Evolutionary conservation across 371 early-diverging fungal species (phyloP), one percentile per base, ranked within the genome.

Genomic region (Mortierella sp.): DNA sequence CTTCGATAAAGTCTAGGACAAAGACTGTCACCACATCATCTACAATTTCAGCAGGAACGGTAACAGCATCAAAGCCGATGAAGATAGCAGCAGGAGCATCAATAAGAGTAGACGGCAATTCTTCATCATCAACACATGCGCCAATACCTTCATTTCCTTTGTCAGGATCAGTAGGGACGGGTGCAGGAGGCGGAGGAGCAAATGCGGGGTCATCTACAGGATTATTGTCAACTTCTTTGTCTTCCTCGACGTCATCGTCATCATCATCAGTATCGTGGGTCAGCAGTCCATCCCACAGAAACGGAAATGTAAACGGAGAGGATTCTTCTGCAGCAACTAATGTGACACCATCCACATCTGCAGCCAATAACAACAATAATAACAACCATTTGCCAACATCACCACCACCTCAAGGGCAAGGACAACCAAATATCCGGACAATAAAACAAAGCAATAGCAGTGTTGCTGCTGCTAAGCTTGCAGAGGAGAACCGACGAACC

Each of bases 31-130:
- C 63, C 6, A 9, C 60, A 15, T 31, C 66, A 8, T 60, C 73
- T 12, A 49, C 66, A 35, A 7, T 61, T 29, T 59, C 71, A 28
- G 19, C 57, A 34, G 35, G 35, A 32, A 49, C 49, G 45, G 56
- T 42, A 55, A 40, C 71, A 19, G 51, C 51, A 35, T 32, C 56
- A 13, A 73, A 70, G 45, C 74, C 79, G 2, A 62, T 72, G 67
- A 58, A 70, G 58, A 79, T 79, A 47, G 79, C 79, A 3, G 74
- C 73, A 35, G 79, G 79, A 7, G 79, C 79, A 17, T 60, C 79
- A 12, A 79, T 79, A 53, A 66, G 64, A 22, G 40, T 68, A 13
- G 74, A 64, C 29, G 26, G 60, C 28, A 17, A 28, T n/a, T 26
- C 61, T 12, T 35, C 61, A 13, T 29, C 64, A 1, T 37, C 68